phyloP scores from a whole-genome alignment of 352 stramenopile species.

The Lagenidium sp. region DNA sequence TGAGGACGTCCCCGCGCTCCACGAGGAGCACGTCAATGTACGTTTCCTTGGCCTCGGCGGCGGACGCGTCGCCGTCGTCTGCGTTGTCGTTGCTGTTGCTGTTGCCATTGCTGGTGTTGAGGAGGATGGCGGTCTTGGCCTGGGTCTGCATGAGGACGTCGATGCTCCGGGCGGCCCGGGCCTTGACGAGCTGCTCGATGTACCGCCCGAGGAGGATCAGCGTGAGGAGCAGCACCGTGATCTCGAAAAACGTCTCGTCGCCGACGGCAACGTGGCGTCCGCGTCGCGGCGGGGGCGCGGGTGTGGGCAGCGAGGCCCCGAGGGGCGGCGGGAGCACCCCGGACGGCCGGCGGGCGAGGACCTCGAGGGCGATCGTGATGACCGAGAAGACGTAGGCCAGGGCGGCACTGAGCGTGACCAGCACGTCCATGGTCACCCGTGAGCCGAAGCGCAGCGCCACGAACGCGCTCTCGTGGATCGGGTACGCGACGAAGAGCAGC shows the following conservation, averaged over 20 bases:
- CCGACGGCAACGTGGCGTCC: background rate
- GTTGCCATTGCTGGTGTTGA: constrained; percentile 47
- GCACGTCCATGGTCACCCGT: constrained; percentile 67
- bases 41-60: constrained; percentile 25
- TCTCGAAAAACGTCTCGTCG: constrained; percentile 66
- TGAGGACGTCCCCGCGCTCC: constrained; percentile 54
- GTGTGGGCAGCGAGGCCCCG: too few relatives aligned
- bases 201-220: constrained; percentile 69
- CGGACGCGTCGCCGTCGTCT: constrained; percentile 1
- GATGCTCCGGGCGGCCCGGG: constrained; percentile 56
- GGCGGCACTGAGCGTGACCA: constrained; percentile 66
- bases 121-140: constrained; percentile 83
- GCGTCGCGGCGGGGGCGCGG: too few relatives aligned
- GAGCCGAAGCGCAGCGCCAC: constrained; percentile 45
- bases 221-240: constrained; percentile 54
- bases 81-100: constrained; percentile 83
- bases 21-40: constrained; percentile 77
- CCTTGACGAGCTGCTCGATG: constrained; percentile 67
- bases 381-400: constrained; percentile 58
- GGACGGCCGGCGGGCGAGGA: background rate
- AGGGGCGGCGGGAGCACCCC: too few relatives aligned
- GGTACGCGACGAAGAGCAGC: constrained; percentile 42
- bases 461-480: constrained; percentile 66
- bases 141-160: constrained; percentile 60
- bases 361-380: constrained; percentile 16